phyloP scores from a whole-genome alignment of 352 stramenopile species.

The Globisporangium alternatum region DNA sequence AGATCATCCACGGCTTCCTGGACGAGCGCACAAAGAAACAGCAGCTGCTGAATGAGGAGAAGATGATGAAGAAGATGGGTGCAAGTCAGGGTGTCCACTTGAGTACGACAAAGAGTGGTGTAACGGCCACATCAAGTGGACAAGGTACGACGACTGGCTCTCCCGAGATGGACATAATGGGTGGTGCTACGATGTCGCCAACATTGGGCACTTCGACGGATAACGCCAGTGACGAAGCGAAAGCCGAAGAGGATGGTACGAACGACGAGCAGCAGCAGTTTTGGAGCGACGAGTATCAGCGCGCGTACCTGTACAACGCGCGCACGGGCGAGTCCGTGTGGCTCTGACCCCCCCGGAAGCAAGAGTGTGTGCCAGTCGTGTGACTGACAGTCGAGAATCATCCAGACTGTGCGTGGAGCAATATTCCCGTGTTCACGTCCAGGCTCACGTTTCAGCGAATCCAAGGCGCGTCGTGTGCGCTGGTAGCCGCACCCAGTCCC shows the following conservation, averaged over 20 bases:
- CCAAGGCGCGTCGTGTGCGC: too few species aligned
- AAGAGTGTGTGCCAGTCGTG: too few species aligned
- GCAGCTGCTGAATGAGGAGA: constrained; percentile 2
- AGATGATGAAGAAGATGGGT: neutral
- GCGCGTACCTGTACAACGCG: constrained; percentile 44
- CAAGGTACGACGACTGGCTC: neutral
- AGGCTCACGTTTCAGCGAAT: too few species aligned
- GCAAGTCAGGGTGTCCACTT: neutral
- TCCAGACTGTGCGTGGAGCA: too few species aligned
- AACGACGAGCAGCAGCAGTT: constrained; percentile 29
- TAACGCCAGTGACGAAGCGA: constrained; percentile 12
- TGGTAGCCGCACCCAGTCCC: too few species aligned
- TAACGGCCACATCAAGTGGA: neutral
- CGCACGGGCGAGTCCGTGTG: constrained; percentile 43
- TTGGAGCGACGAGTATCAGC: constrained; percentile 65
- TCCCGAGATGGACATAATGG: neutral
- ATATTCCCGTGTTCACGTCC: too few species aligned
- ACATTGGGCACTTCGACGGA: neutral
- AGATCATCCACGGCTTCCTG: constrained; percentile 53
- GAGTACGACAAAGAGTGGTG: neutral
- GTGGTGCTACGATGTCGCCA: neutral
- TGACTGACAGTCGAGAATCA: too few species aligned
- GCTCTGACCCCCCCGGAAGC: constrained; percentile 18
- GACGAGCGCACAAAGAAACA: constrained; percentile 35
- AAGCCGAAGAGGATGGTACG: neutral